Conservation (phyloP, 805 yeast species). For the Teunomyces tritomae region DNA sequence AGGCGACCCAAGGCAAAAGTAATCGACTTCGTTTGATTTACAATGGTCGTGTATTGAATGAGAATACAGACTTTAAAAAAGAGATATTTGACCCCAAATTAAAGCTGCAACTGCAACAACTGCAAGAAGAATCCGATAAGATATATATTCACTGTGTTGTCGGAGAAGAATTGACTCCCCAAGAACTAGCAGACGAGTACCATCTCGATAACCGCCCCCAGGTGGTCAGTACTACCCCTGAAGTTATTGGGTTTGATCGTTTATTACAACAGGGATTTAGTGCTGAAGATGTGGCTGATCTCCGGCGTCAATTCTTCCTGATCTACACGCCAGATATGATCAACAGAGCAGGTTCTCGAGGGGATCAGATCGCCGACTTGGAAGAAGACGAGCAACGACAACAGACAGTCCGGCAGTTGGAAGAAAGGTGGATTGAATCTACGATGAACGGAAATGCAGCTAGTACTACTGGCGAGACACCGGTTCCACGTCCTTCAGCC, state of each 20-base stretch:
- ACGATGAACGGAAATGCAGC: constrained; percentile 56
- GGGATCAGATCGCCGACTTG: constrained; percentile 29
- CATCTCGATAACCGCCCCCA: constrained; percentile 54
- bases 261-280: constrained; percentile 80
- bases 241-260: constrained; percentile 82
- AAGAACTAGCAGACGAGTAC: constrained; percentile 59
- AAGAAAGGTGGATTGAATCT: constrained; percentile 86
- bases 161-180: constrained; percentile 58
- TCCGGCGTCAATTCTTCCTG: constrained; percentile 71
- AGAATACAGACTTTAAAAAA: constrained; percentile 50
- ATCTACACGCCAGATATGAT: constrained; percentile 52
- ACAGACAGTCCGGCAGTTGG: constrained; percentile 55
- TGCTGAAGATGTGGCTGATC: constrained; percentile 67
- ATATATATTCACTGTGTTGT: constrained; percentile 78
- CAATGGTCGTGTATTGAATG: constrained; percentile 64
- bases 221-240: constrained; percentile 52
- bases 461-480: constrained; percentile 1
- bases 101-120: constrained; percentile 12
- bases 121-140: constrained; percentile 11
- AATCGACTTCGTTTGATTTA: constrained; percentile 63
- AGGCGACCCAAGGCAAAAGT: constrained; percentile 23
- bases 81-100: constrained; percentile 42
- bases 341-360: constrained; percentile 13
- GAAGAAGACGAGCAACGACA: constrained; percentile 43
- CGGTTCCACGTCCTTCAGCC: constrained; percentile 6